Evolutionary conservation across 1,284 basidiomycete genomes (phyloP), one percentile per base, ranked within the genome.

Genomic region (Fomitiporia mediterranea): DNA sequence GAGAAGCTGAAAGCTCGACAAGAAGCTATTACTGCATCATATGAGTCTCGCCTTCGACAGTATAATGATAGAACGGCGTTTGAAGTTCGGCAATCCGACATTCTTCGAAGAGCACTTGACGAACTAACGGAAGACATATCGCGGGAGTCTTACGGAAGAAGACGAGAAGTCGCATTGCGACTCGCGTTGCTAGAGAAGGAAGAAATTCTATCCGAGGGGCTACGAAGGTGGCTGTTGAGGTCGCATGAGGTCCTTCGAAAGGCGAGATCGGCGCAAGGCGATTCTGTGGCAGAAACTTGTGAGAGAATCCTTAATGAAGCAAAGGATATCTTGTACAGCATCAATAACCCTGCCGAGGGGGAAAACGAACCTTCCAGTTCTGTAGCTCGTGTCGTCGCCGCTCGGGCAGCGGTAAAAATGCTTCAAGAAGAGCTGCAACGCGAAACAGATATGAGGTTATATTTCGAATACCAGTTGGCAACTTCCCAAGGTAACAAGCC

Each of bases 91-190:
- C 74, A 77, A 15, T 69, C 74, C 0, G 72, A 76, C 19, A 79
- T 77, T 23, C 70, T 93, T 11, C 80, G 84, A 4, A 67, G 67
- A 30, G 81, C 81, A 0, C 70, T 92, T 5, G 89, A 93, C 63
- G 86, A 90, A 54, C 73, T 91, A 1, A 83, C 83, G 0, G 82
- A 84, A 51, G 86, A 91, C 49, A 74, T 90, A 47, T 78, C 83
- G 21, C 80, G 86, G 23, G 91, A 93, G 67, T 74, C 81, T 0
- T 89, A 83, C 53, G 90, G 89, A 2, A 77, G 91, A 9, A 73
- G 91, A 19, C 72, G 88, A 44, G 91, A 94, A 66, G 79, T 91
- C 1, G 75, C 78, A 0, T 66, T 92, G 32, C 72, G 91, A 4
- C 77, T 94, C 4, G 78, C 80, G 7, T 74, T 90, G 64, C 73